phyloP scores from a whole-genome alignment of 768 basidiomycete species.

The Tricholoma sp. region DNA sequence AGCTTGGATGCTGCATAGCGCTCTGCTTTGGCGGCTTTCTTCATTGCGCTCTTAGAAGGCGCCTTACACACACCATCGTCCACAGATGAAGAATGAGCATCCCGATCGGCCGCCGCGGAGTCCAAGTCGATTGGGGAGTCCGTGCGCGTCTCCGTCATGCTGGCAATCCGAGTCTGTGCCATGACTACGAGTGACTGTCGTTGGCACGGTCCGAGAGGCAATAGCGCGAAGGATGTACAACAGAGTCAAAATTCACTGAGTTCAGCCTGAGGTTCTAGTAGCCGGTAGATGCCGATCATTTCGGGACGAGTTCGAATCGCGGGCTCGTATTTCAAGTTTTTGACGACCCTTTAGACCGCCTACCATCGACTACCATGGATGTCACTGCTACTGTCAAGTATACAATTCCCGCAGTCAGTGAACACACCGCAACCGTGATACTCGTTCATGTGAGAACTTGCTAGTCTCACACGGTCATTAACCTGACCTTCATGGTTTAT shows the following conservation, averaged over 20 bases:
- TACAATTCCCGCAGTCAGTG: slow-evolving; percentile 47
- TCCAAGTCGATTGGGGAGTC: not conserved
- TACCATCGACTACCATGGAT: slow-evolving; percentile 23
- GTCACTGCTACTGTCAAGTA: slow-evolving; percentile 36
- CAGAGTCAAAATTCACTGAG: not conserved
- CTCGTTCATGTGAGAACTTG: slow-evolving; percentile 72
- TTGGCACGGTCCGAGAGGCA: not conserved
- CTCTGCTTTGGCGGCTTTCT: slow-evolving; percentile 69
- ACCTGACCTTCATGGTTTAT: slow-evolving; percentile 1
- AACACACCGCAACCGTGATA: slow-evolving; percentile 83
- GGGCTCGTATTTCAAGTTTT: not conserved
- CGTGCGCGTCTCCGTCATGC: slow-evolving; percentile 1
- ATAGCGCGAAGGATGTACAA: not conserved
- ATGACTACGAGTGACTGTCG: not conserved
- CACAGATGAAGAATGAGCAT: slow-evolving; percentile 9
- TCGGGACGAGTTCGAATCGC: slow-evolving; percentile 22
- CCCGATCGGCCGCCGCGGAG: not conserved
- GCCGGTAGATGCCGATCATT: slow-evolving; percentile 46
- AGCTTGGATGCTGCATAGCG: slow-evolving; percentile 61
- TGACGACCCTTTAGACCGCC: slow-evolving; percentile 3
- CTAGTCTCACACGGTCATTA: slow-evolving; percentile 1
- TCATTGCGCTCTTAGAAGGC: slow-evolving; percentile 76
- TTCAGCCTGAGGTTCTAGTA: slow-evolving; percentile 17
- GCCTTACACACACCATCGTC: slow-evolving; percentile 18
- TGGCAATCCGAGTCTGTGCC: not conserved